These are phyloP conservation scores for Candida sanyiensis DNA, from an alignment of 805 yeast genomes.

Conservation along the genomic window DNA sequence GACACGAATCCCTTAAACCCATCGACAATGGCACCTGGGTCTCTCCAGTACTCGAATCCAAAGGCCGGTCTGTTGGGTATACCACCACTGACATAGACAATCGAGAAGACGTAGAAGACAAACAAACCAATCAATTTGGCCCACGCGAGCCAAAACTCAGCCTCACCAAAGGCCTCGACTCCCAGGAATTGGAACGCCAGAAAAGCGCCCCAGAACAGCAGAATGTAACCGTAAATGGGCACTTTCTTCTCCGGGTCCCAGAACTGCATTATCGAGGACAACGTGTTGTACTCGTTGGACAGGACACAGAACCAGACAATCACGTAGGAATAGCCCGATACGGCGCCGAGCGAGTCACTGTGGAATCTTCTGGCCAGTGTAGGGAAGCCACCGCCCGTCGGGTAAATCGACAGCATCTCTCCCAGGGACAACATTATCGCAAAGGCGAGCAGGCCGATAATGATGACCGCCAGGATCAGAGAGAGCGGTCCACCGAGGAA, in stretches of 20 bases:
- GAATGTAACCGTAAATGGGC: slow-evolving; percentile 49
- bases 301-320: slow-evolving; percentile 55
- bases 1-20: slow-evolving; percentile 53
- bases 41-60: slow-evolving; percentile 29
- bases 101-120: slow-evolving; percentile 47
- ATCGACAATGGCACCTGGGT: slow-evolving; percentile 31
- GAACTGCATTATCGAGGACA: slow-evolving; percentile 39
- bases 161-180: slow-evolving; percentile 51
- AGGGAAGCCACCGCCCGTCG: slow-evolving; percentile 43
- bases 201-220: slow-evolving; percentile 49
- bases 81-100: slow-evolving; percentile 40
- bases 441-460: slow-evolving; percentile 49
- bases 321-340: slow-evolving; percentile 49
- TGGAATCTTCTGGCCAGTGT: slow-evolving; percentile 47
- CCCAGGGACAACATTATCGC: slow-evolving; percentile 55
- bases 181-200: slow-evolving; percentile 46
- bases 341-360: slow-evolving; percentile 50
- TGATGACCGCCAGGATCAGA: slow-evolving; percentile 38
- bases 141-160: slow-evolving; percentile 50
- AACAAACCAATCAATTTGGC: slow-evolving; percentile 43
- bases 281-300: slow-evolving; percentile 51
- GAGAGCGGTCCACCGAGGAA: slow-evolving; percentile 49
- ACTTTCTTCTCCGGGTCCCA: slow-evolving; percentile 46
- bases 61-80: slow-evolving; percentile 29
- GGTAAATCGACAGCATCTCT: slow-evolving; percentile 49